phyloP scores from a whole-genome alignment of 2,329 filamentous ascomycete genomes.

The Fusarium xyrophilum region DNA sequence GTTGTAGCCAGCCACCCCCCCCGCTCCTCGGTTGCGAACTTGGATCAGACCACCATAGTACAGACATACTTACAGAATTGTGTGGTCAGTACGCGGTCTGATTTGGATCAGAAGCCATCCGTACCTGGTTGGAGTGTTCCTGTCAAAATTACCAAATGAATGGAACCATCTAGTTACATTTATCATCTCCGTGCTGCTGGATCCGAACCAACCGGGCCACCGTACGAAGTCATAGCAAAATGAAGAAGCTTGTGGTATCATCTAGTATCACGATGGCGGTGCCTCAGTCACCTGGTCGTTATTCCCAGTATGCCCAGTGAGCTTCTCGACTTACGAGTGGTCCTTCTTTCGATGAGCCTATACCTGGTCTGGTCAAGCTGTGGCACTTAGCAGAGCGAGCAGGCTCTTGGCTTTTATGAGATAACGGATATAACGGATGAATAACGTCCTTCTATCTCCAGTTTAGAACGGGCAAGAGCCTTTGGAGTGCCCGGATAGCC shows the following conservation, averaged over 20 bases:
- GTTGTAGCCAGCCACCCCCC: constrained; percentile 40
- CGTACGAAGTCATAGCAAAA: constrained; percentile 1
- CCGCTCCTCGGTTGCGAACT: constrained; percentile 41
- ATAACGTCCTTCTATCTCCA: constrained; percentile 2
- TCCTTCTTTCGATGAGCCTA: constrained; percentile 17
- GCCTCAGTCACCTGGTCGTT: constrained; percentile 8
- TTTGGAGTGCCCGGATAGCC: not conserved
- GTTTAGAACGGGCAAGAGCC: not conserved
- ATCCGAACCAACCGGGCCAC: constrained; percentile 18
- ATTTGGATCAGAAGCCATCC: constrained; percentile 14
- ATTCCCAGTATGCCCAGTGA: constrained; percentile 18
- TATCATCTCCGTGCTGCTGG: constrained; percentile 23
- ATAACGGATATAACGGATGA: constrained; percentile 29
- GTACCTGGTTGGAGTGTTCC: constrained; percentile 19
- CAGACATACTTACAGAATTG: constrained; percentile 22
- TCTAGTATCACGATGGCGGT: constrained; percentile 31
- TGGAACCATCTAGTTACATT: constrained; percentile 22
- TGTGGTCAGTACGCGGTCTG: constrained; percentile 8
- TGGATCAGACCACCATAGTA: constrained; percentile 42
- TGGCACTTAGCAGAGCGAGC: constrained; percentile 18
- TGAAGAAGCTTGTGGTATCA: constrained; percentile 27
- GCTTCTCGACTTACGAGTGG: constrained; percentile 12
- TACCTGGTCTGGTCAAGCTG: constrained; percentile 15
- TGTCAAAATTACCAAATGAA: constrained; percentile 19
- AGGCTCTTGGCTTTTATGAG: constrained; percentile 12